Evolutionary conservation across 2,329 filamentous ascomycete species (phyloP).

Genomic region (Fusarium xyrophilum): DNA sequence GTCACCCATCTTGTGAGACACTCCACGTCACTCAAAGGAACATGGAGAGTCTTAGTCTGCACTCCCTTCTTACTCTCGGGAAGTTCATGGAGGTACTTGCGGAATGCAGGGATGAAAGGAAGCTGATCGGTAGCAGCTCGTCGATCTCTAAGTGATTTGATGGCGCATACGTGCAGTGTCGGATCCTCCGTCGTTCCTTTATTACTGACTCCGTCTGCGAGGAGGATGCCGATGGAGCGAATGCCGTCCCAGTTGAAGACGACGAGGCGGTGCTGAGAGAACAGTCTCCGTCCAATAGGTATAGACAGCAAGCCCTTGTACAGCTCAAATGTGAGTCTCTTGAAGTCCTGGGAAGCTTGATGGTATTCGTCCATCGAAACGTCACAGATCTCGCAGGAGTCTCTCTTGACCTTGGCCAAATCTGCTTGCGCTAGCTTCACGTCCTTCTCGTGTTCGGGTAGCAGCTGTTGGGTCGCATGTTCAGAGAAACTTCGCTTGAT

Average conservation of each 20-base stretch:
- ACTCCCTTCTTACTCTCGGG: constrained; percentile 73
- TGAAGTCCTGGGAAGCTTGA: constrained; percentile 79
- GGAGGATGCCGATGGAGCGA: constrained; percentile 79
- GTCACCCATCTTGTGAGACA: constrained; percentile 76
- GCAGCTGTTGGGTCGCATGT: constrained; percentile 90
- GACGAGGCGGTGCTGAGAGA: constrained; percentile 76
- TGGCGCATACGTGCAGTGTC: constrained; percentile 78
- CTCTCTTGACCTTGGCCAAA: constrained; percentile 86
- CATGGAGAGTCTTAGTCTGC: constrained; percentile 69
- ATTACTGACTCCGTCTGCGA: constrained; percentile 75
- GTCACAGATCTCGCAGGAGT: constrained; percentile 83
- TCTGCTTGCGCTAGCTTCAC: constrained; percentile 92
- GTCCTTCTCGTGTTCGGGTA: constrained; percentile 95
- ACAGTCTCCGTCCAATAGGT: constrained; percentile 82
- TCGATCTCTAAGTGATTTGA: constrained; percentile 71
- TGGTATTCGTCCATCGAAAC: constrained; percentile 81
- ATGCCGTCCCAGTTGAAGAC: constrained; percentile 87
- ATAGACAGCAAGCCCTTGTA: constrained; percentile 79
- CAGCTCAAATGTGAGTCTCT: constrained; percentile 79
- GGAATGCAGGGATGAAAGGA: constrained; percentile 78
- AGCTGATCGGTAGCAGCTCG: constrained; percentile 85
- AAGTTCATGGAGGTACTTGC: constrained; percentile 70
- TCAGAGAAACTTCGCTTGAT: constrained; percentile 99
- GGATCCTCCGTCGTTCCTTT: constrained; percentile 65
- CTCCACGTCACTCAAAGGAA: constrained; percentile 81